phyloP scores from a whole-genome alignment of 2,329 filamentous ascomycete species.

The Pseudodiploospora longispora region DNA sequence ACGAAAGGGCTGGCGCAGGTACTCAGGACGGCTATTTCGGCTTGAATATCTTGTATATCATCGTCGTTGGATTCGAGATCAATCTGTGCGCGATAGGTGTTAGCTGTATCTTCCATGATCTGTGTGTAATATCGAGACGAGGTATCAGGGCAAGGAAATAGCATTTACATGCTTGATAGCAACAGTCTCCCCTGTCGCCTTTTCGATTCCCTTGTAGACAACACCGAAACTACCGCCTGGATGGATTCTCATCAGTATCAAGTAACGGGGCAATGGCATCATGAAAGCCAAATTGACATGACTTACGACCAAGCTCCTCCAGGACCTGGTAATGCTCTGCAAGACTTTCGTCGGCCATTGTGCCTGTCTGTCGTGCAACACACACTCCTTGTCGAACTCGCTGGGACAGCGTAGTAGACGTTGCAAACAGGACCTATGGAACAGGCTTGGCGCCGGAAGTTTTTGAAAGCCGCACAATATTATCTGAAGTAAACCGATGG shows the following conservation, averaged over 20 bases:
- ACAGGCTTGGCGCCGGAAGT: slow-evolving; percentile 1
- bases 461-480: background rate
- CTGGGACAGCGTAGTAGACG: background rate
- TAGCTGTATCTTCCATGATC: too few species aligned
- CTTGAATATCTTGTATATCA: slow-evolving; percentile 96
- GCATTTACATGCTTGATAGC: slow-evolving; percentile 86
- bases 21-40: slow-evolving; percentile 90
- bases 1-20: slow-evolving; percentile 92
- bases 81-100: slow-evolving; percentile 52
- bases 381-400: background rate
- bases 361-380: slow-evolving; percentile 12
- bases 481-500: too few species aligned
- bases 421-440: slow-evolving; percentile 2
- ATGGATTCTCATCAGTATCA: background rate
- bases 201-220: slow-evolving; percentile 95
- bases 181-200: slow-evolving; percentile 81
- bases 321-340: slow-evolving; percentile 88
- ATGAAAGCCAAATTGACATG: background rate
- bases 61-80: slow-evolving; percentile 98
- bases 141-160: background rate
- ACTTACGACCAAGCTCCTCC: slow-evolving; percentile 90
- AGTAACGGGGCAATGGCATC: too few species aligned
- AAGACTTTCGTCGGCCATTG: slow-evolving; percentile 57
- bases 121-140: too few species aligned
- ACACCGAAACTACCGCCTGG: slow-evolving; percentile 89